Evolutionary conservation across 768 basidiomycete species (phyloP), one percentile per base, ranked within the genome.

Genomic region (Suillus discolor): DNA sequence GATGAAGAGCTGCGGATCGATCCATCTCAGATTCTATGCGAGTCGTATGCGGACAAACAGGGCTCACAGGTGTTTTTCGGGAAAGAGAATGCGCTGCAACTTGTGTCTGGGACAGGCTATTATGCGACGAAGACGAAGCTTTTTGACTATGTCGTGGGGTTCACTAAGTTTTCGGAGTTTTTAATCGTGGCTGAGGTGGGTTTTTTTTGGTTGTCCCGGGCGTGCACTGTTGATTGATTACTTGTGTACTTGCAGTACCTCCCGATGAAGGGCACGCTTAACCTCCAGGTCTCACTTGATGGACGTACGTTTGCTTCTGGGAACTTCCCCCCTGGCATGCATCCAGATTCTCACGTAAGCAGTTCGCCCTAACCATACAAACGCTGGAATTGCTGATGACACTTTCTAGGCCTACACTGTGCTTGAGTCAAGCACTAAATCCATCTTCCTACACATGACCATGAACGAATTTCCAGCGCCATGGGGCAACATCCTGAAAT

Each of bases 141-240:
- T 25, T 99, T 99, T 72, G 87, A 93, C 55, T 82, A 88, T 51
- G 89, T 99, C 62, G 94, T 95, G 69, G 97, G 97, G 8, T 98
- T 96, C 79, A 90, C 97, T 0, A 96, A 95, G 79, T 99, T 99
- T 77, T 94, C 94, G 0, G 94, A 99, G 80, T 99, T 92, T 75
- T 83, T 99, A 74, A 89, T 99, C 54, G 97, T 98, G 38, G 97
- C 97, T 28, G 91, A 96, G 84, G 94, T 97, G 49, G 62, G 88
- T 72, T 34, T 15, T 63, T 31, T 44, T 16, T 38, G 18, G 34
- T 34, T 20, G 54, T 60, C 31, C 67, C 62, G 53, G n/a, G 7
- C 1, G n/a, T 38, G 34, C 0, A 38, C 5, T 65, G 84, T 83
- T 55, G 20, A 11, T 42, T 60, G 39, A 44, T 47, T 67, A 13